Evolutionary conservation across 1,284 basidiomycete species (phyloP).

Genomic region (Boletus albobrunnescens): DNA sequence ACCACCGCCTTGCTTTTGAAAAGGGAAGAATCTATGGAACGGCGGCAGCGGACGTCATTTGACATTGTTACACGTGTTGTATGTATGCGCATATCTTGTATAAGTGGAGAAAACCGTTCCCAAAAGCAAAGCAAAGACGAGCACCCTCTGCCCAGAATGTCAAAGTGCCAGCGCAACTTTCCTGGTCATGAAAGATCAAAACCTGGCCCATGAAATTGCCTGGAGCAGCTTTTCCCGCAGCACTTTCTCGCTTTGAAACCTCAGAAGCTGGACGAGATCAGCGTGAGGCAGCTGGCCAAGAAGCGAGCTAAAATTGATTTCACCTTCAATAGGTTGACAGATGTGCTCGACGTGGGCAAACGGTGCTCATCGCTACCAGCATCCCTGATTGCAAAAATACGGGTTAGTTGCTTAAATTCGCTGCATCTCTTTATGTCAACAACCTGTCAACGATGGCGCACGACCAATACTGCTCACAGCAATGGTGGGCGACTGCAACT

Average conservation of each 20-base stretch:
- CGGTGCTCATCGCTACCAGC: conserved; percentile 69
- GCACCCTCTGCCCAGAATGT: neutral
- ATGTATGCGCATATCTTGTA: neutral
- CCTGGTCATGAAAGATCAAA: conserved; percentile 75
- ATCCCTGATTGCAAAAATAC: conserved; percentile 80
- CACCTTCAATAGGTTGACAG: conserved; percentile 84
- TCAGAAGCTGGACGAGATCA: conserved; percentile 52
- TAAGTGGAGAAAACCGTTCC: neutral
- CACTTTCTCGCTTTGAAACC: conserved; percentile 58
- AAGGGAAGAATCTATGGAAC: neutral
- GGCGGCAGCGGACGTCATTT: no score
- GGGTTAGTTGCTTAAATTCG: conserved; percentile 88
- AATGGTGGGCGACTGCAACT: conserved; percentile 86
- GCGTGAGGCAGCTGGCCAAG: neutral
- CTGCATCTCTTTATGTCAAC: conserved; percentile 34
- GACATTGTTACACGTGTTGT: conserved; percentile 13
- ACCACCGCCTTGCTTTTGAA: neutral
- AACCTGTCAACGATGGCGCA: neutral
- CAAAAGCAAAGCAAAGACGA: neutral
- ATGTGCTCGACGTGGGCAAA: conserved; percentile 79
- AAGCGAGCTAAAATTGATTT: neutral
- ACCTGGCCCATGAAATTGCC: conserved; percentile 80
- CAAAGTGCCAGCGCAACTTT: conserved; percentile 2
- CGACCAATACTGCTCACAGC: conserved; percentile 46
- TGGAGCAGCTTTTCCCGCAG: conserved; percentile 79